phyloP scores from a whole-genome alignment of 169 alveolate genomes.

The Babesia ovis region DNA sequence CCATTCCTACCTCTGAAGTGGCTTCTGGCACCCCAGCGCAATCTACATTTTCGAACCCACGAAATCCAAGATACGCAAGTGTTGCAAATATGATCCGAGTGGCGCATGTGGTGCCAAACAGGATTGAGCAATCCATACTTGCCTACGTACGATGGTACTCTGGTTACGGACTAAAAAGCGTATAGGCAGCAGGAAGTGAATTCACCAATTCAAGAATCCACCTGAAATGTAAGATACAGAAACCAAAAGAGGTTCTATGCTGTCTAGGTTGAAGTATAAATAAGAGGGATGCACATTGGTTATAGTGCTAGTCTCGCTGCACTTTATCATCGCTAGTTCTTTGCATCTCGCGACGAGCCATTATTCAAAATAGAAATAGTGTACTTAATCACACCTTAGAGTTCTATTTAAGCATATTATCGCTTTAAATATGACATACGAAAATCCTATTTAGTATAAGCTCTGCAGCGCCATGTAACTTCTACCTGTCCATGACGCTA shows the following conservation, averaged over 20 bases:
- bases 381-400: too few relatives aligned
- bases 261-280: not conserved
- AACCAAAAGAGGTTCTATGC: not conserved
- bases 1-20: not conserved
- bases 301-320: conserved; percentile 18
- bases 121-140: conserved; percentile 14
- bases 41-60: conserved; percentile 5
- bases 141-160: not conserved
- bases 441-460: too few relatives aligned
- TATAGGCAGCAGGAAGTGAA: not conserved
- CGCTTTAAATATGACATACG: too few relatives aligned
- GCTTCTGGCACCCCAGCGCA: conserved; percentile 8
- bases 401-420: too few relatives aligned
- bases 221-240: not conserved
- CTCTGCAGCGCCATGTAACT: too few relatives aligned
- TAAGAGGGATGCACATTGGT: not conserved
- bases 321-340: conserved; percentile 8
- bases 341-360: not conserved
- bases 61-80: conserved; percentile 3
- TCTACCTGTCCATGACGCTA: too few relatives aligned
- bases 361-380: too few relatives aligned
- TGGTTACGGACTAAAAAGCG: not conserved
- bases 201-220: not conserved
- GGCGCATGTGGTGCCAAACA: not conserved
- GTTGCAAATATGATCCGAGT: conserved; percentile 1